phyloP scores from a whole-genome alignment of 495 filamentous ascomycete genomes.

The Massariosphaeria phaeospora region DNA sequence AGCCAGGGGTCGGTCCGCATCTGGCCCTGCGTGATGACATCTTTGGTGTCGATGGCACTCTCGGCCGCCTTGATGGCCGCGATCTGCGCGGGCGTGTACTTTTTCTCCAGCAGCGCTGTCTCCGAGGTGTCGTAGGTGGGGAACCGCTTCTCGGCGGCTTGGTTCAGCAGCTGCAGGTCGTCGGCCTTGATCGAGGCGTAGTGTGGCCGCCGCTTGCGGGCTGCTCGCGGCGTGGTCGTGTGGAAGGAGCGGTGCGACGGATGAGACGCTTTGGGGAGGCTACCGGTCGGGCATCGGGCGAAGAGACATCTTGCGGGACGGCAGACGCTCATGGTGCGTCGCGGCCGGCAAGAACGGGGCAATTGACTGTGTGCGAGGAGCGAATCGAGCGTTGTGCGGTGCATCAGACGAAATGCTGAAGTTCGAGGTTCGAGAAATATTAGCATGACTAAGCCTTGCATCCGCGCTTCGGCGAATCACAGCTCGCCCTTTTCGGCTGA shows the following conservation, averaged over 20 bases:
- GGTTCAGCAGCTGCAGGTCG: constrained; percentile 32
- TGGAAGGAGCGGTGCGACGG: constrained; percentile 49
- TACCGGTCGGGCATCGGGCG: constrained; percentile 48
- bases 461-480: constrained; percentile 3
- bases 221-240: constrained; percentile 40
- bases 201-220: constrained; percentile 36
- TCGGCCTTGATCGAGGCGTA: constrained; percentile 39
- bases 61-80: constrained; percentile 84
- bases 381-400: neutral
- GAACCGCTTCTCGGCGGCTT: constrained; percentile 47
- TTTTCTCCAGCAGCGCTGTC: constrained; percentile 53
- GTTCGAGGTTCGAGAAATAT: constrained; percentile 5
- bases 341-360: neutral
- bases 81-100: constrained; percentile 77
- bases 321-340: constrained; percentile 51
- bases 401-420: neutral
- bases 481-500: neutral
- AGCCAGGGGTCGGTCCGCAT: constrained; percentile 65
- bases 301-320: constrained; percentile 57
- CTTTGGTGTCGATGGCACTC: constrained; percentile 67
- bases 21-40: constrained; percentile 67
- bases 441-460: constrained; percentile 10
- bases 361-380: constrained; percentile 10
- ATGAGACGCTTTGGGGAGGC: constrained; percentile 43
- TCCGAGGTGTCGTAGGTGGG: constrained; percentile 65